Evolutionary conservation across 169 alveolate genomes (phyloP), one percentile per base, ranked within the genome.

Genomic region (Eimeria mitis): DNA sequence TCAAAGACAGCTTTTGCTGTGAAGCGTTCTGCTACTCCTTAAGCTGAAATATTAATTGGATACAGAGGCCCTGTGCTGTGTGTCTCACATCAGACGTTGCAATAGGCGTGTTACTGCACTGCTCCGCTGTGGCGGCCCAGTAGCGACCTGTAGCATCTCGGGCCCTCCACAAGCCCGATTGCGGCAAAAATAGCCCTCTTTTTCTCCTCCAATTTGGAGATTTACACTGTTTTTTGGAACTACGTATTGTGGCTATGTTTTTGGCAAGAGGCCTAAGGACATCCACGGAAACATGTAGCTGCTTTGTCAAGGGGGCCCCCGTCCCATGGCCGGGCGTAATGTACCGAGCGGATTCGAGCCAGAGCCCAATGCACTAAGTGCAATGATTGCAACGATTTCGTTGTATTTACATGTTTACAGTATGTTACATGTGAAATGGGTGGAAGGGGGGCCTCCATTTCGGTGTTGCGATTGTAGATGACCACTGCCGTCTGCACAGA

Each of bases 111-210:
- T 28, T n/a, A 78, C 88, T 47, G 40, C 5, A 40, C 52, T 34
- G 56, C 78, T 84, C 78, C 83, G 21, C 40, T 19, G 76, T 59
- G 75, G 78, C 91, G 91, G 91, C 91, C 91, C 91, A 40, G 31
- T 42, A 54, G 56, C 75, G 70, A 84, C 75, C 78, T 40, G 91
- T 56, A 56, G 91, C 75, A 8, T 8, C 91, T 54, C 56, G 56
- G 78, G 56, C 91, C 54, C 91, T 84, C 75, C 56, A 59, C 61
- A 37, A 37, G 4, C 47, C 59, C 14, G 56, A 34, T 16, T 11
- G 40, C 56, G 75, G 61, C 59, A 84, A 61, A 11, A 34, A 31
- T n/a, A 21, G 5, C 34, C 21, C 47, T 84, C 52, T 9, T 59
- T 6, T 37, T 8, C 21, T 59, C 56, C 37, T 6, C n/a, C n/a